Conservation (phyloP, 2,329 filamentous ascomycete genomes). For the Helotiales sp. region DNA sequence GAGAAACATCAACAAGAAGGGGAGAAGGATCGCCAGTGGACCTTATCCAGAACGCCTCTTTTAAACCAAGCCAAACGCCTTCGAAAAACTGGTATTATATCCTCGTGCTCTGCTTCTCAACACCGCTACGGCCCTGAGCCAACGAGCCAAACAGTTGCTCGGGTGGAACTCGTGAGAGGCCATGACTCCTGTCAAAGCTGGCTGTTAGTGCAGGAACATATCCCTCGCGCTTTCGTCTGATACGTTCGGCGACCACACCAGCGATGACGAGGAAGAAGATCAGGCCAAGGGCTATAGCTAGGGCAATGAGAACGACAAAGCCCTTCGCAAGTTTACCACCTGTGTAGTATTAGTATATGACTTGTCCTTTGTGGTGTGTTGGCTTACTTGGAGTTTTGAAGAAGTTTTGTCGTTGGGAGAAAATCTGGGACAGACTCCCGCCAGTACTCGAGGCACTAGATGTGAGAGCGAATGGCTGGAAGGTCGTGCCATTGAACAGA, state of each 20-base stretch:
- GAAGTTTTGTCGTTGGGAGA: constrained; percentile 80
- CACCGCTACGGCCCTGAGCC: constrained; percentile 38
- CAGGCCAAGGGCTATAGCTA: constrained; percentile 77
- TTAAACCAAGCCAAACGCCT: constrained; percentile 38
- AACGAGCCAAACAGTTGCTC: constrained; percentile 52
- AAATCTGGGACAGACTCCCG: constrained; percentile 80
- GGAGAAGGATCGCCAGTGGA: constrained; percentile 28
- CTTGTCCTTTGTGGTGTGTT: not conserved
- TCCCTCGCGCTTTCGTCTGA: constrained; percentile 77
- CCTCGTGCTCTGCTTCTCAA: constrained; percentile 39
- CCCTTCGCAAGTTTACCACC: constrained; percentile 69
- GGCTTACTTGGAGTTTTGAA: constrained; percentile 69
- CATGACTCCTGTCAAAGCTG: constrained; percentile 63
- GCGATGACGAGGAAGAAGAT: constrained; percentile 78
- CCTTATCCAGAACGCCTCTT: constrained; percentile 42
- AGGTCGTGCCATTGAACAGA: constrained; percentile 81
- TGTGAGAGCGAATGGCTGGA: constrained; percentile 81
- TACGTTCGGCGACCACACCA: constrained; percentile 76
- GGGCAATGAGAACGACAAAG: constrained; percentile 79
- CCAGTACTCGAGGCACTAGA: constrained; percentile 66
- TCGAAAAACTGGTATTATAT: constrained; percentile 37
- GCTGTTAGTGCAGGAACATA: constrained; percentile 78
- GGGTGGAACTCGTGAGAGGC: constrained; percentile 64
- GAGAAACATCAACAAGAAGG: constrained; percentile 36
- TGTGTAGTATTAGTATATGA: constrained; percentile 35